Percentiles rank a stretch among this genome's conserved stretches.
Evolutionary conservation across 1,284 basidiomycete species (phyloP).

Genomic region (Apiotrichum domesticum): DNA sequence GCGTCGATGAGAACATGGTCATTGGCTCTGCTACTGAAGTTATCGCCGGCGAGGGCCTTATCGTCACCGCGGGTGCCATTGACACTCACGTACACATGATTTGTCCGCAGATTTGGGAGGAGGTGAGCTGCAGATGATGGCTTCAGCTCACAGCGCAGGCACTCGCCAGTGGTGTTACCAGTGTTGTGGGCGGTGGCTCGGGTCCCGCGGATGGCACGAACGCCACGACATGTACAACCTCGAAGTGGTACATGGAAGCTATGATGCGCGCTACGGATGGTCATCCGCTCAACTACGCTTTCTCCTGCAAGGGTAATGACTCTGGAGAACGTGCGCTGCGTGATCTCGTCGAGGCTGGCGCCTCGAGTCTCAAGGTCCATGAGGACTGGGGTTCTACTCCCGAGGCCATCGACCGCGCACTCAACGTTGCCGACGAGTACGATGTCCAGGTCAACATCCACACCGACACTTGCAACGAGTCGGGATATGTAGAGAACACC

Average conservation of each 20-base stretch:
- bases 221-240: conserved; percentile 93
- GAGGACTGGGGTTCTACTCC: conserved; percentile 98
- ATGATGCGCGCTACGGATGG: conserved; percentile 87
- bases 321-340: conserved; percentile 62
- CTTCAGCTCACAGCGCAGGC: conserved; percentile 22
- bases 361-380: conserved; percentile 87
- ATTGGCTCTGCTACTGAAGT: conserved; percentile 80
- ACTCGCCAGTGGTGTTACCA: conserved; percentile 62
- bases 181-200: conserved; percentile 86
- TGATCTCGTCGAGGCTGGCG: conserved; percentile 82
- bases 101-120: conserved; percentile 73
- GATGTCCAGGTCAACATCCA: conserved; percentile 98
- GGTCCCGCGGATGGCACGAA: conserved; percentile 85
- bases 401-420: conserved; percentile 67
- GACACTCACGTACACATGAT: conserved; percentile 93
- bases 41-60: conserved; percentile 89
- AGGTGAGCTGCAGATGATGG: conserved; percentile 25
- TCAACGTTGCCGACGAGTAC: conserved; percentile 81
- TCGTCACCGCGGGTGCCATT: conserved; percentile 87
- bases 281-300: conserved; percentile 84
- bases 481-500: conserved; percentile 66
- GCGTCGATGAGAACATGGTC: conserved; percentile 66
- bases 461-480: conserved; percentile 93
- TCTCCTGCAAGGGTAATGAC: conserved; percentile 94
- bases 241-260: conserved; percentile 73